These are phyloP conservation scores for Candida vaughaniae DNA, from an alignment of 805 yeast genomes.

Conservation along the genomic window DNA sequence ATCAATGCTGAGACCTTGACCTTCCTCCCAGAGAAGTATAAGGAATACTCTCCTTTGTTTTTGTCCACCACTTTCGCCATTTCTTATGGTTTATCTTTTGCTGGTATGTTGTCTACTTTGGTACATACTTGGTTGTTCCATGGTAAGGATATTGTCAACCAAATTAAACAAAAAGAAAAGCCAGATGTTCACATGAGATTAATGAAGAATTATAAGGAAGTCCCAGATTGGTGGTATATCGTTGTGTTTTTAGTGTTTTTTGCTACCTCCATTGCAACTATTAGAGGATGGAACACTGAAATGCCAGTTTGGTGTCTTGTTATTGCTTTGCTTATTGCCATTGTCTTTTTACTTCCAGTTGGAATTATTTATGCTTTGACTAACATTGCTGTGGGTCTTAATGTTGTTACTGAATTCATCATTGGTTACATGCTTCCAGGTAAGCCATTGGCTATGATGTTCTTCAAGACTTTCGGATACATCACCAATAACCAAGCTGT, in stretches of 20 bases:
- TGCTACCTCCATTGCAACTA: conserved; percentile 37
- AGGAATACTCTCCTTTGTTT: conserved; percentile 62
- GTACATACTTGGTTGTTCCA: conserved; percentile 59
- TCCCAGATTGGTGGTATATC: conserved; percentile 46
- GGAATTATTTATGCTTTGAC: conserved; percentile 37
- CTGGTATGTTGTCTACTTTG: conserved; percentile 61
- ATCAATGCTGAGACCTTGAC: conserved; percentile 34
- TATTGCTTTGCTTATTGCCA: conserved; percentile 38
- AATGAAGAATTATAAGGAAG: conserved; percentile 44
- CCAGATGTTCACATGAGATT: conserved; percentile 49
- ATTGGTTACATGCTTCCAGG: conserved; percentile 48
- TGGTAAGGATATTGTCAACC: conserved; percentile 47
- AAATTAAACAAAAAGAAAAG: conserved; percentile 19
- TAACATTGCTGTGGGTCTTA: conserved; percentile 24
- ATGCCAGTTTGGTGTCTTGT: conserved; percentile 44
- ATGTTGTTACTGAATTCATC: conserved; percentile 43
- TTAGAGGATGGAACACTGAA: conserved; percentile 40
- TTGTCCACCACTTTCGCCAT: conserved; percentile 57
- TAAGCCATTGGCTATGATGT: conserved; percentile 48
- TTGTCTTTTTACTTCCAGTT: conserved; percentile 39
- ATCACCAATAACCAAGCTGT: conserved; percentile 51
- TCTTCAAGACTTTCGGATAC: conserved; percentile 48
- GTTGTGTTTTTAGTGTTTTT: conserved; percentile 17
- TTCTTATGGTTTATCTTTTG: conserved; percentile 58
- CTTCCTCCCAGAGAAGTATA: conserved; percentile 49